A percentile compares a stretch with the other conserved stretches of the same genome.
These are phyloP conservation scores for Psidium friedrichsthalianum DNA, from an alignment of 345 rosid species.

Conservation along the genomic window DNA sequence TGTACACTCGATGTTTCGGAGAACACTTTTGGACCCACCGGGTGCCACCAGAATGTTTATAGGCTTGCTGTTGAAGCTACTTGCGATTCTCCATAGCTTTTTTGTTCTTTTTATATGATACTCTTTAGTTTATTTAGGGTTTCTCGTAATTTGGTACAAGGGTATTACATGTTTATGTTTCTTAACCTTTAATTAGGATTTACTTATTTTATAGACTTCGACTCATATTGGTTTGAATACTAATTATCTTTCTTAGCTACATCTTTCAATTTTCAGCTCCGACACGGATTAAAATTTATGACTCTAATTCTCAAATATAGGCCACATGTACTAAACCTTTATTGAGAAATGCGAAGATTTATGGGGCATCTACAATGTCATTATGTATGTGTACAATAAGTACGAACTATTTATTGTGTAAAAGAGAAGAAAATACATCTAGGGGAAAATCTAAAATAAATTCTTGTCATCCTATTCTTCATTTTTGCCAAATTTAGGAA, in stretches of 20 bases:
- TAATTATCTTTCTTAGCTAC: not conserved
- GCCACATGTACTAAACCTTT: too few species aligned
- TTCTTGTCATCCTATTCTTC: not conserved
- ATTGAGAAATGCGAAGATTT: not conserved
- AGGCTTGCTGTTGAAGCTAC: conserved; percentile 22
- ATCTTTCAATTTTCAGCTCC: not conserved
- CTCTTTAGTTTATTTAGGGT: not conserved
- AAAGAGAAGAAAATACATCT: not conserved
- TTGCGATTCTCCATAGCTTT: conserved; percentile 2
- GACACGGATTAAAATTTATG: too few species aligned
- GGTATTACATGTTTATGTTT: not conserved
- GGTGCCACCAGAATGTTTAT: not conserved
- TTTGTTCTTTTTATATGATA: not conserved
- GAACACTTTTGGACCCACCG: conserved; percentile 10
- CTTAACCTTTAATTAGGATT: not conserved
- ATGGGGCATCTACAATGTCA: not conserved
- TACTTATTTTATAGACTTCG: not conserved
- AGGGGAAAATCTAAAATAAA: too few species aligned
- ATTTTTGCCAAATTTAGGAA: not conserved
- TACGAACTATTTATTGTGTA: not conserved
- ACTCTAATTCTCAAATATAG: not conserved
- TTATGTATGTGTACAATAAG: not conserved
- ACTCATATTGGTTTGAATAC: not conserved
- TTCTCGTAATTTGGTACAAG: not conserved
- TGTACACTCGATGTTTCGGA: conserved; percentile 17